Base-by-base conservation (phyloP, 176 grass and related monocot species). In the Coix lacrymajobi region DNA sequence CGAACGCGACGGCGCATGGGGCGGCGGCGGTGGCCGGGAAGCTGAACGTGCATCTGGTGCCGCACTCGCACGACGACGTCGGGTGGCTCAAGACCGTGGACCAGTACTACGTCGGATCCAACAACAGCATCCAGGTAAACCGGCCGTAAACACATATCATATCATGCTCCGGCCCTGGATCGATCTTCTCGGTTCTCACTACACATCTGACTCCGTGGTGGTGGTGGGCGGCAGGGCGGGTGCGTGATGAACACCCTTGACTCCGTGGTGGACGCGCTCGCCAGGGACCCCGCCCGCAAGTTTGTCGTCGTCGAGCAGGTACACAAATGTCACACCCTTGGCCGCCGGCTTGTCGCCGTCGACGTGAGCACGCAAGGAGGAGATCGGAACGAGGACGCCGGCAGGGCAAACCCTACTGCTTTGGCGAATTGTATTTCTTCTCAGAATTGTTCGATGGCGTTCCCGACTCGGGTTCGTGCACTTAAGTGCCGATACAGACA, bases 11-110 rank as follows among this genome's bases (percentile, higher is more conserved):
- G 37, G 39, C 77, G 26, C 56, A 58, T 26, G 83, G 69, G 65
- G 65, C 65, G 22, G 4, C 39, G 72, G 81, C 11, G 64, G 77
- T 4, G 7, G 84, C 70, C 31, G 68, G 39, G 6, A 88, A 90
- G 85, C 81, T 94, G 31, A 94, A 90, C 78, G 91, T 97, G 81
- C 89, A 97, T 77, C 67, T 97, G 60, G 94, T 97, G 58, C 76
- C 93, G 76, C 93, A 96, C 79, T 85, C 88, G 14, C 93, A 96
- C 43, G 93, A 93, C 73, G 93, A 96, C 76, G 93, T 96, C 17
- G 93, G 93, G 20, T 96, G 93, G 93, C 88, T 96, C 69, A 96
- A 96, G 90, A 96, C 88, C 46, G 39, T 96, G 30, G 90, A 96
- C 73, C 90, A 96, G 90, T 96, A 96, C 88, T 96, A 70, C 46